These are phyloP conservation scores for Spergularia marina DNA, from an alignment of 148 eudicot species.

Conservation along the genomic window DNA sequence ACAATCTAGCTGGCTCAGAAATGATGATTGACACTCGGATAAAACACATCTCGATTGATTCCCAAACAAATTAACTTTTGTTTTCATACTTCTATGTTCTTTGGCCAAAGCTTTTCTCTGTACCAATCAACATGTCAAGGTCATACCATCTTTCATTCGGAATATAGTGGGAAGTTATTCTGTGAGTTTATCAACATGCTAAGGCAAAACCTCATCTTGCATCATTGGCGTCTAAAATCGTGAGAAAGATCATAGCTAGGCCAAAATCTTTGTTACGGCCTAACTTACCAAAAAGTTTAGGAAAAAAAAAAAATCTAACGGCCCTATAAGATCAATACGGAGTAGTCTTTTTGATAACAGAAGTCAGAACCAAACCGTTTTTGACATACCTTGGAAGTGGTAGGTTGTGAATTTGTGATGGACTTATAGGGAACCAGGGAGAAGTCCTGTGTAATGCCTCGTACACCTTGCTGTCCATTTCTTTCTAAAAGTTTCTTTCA, in stretches of 20 bases:
- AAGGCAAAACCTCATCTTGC: background rate
- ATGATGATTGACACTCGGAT: background rate
- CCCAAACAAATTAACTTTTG: no score
- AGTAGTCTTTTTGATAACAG: background rate
- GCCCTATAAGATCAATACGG: background rate
- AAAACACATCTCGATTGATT: background rate
- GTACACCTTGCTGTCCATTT: background rate
- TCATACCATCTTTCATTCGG: background rate
- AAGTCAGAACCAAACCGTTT: background rate
- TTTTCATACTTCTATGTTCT: no score
- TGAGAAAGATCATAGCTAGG: background rate
- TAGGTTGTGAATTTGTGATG: background rate
- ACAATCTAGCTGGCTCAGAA: background rate
- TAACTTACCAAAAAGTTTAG: no score
- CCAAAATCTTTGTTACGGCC: background rate
- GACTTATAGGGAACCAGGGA: background rate
- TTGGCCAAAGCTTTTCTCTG: background rate
- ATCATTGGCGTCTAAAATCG: background rate
- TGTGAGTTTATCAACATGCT: background rate
- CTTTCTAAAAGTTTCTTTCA: background rate
- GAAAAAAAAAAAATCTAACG: no score
- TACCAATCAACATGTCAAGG: background rate
- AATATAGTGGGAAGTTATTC: background rate
- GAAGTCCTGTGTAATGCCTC: background rate
- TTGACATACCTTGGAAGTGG: background rate